Percentiles rank a stretch among this genome's conserved stretches.
Evolutionary conservation across 2,329 filamentous ascomycete genomes (phyloP).

Genomic region (Didymella segeticola): DNA sequence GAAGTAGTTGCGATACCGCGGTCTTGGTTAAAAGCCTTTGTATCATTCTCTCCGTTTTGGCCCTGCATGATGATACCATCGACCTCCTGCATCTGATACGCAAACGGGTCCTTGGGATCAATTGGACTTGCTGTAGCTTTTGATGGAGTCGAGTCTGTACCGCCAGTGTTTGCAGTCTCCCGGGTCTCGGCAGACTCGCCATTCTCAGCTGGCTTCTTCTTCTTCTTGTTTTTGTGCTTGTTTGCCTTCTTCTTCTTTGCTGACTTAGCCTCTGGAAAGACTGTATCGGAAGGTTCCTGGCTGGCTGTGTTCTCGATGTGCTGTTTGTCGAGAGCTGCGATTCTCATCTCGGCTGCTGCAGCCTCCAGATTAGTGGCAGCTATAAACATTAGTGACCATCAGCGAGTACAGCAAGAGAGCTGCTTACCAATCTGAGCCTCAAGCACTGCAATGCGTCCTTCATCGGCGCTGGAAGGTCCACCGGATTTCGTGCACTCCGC

Average conservation of each 20-base stretch:
- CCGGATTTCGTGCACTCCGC: background rate
- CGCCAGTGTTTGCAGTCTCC: background rate
- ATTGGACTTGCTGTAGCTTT: background rate
- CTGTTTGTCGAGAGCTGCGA: background rate
- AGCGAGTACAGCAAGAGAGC: too few relatives aligned
- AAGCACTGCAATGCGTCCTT: background rate
- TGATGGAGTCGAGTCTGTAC: background rate
- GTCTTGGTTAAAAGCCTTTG: background rate
- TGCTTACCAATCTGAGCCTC: background rate
- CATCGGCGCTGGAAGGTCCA: background rate
- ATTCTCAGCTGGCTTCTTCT: background rate
- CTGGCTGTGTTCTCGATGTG: background rate
- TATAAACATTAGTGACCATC: background rate
- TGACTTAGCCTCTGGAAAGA: background rate
- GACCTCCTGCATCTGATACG: conserved; percentile 1
- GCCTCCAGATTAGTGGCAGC: background rate
- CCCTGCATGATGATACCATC: conserved; percentile 3
- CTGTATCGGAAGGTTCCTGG: background rate
- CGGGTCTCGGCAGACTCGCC: background rate
- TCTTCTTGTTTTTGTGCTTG: conserved; percentile 12
- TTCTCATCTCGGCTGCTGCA: background rate
- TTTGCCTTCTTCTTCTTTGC: conserved; percentile 13
- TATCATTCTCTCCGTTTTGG: background rate
- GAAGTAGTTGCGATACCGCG: background rate
- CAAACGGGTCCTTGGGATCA: conserved; percentile 5